Conservation (phyloP, 2,329 filamentous ascomycete genomes). For the Colletotrichum cereale region DNA sequence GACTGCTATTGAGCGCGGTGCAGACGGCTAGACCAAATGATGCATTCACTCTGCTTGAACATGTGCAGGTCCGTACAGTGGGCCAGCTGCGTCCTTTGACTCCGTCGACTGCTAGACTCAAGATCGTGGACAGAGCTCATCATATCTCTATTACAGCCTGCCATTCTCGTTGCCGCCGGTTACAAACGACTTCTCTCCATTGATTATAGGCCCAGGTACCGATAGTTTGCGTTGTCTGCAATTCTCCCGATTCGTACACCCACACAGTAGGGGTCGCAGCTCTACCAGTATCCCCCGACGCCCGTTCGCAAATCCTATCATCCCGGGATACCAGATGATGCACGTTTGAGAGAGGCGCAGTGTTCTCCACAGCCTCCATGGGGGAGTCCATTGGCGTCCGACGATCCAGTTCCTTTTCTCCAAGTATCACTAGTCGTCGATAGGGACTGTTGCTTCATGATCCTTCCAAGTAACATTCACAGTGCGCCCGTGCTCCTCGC, state of each 20-base stretch:
- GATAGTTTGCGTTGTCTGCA: neutral
- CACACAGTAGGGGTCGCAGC: slow-evolving; percentile 6
- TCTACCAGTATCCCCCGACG: neutral
- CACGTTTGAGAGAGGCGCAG: slow-evolving; percentile 15
- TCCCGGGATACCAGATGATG: slow-evolving; percentile 12
- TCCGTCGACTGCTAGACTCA: neutral
- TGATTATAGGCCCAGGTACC: neutral
- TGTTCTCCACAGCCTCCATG: slow-evolving; percentile 29
- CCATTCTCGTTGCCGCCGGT: neutral
- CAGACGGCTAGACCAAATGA: neutral
- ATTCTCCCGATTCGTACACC: slow-evolving; percentile 18
- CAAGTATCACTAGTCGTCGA: slow-evolving; percentile 12
- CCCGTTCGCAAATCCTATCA: slow-evolving; percentile 19
- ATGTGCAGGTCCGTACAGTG: neutral
- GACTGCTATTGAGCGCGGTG: neutral
- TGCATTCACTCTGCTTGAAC: neutral
- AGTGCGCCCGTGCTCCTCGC: neutral
- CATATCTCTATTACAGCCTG: neutral
- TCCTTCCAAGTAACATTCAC: slow-evolving; percentile 24
- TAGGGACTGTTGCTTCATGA: slow-evolving; percentile 22
- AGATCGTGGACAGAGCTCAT: neutral
- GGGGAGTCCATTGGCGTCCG: slow-evolving; percentile 4
- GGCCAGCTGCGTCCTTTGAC: neutral
- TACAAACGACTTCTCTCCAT: neutral
- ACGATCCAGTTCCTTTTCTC: slow-evolving; percentile 8